A percentile compares a stretch with the other conserved stretches of the same genome.
These are phyloP conservation scores for Colletotrichum echinochloae DNA, from an alignment of 2,329 filamentous ascomycete species.

Conservation along the genomic window DNA sequence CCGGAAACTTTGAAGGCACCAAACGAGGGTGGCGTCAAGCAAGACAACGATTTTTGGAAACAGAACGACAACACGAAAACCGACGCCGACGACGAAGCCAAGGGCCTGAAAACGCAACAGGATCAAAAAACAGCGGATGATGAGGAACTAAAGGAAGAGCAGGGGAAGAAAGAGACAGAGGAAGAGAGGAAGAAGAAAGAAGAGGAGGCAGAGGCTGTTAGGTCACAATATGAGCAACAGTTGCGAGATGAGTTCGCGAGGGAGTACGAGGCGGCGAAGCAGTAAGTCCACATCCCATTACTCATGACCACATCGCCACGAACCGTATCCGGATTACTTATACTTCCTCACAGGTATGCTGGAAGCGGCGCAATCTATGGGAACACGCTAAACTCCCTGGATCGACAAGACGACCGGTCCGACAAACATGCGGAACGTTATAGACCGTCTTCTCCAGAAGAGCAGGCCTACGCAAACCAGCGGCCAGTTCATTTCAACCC, in stretches of 20 bases:
- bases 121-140: neutral
- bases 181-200: conserved; percentile 23
- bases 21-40: neutral
- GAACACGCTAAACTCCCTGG: conserved; percentile 63
- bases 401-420: conserved; percentile 53
- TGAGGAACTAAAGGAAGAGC: neutral
- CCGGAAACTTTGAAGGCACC: neutral
- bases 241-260: conserved; percentile 48
- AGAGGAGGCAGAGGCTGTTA: conserved; percentile 11
- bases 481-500: conserved; percentile 72
- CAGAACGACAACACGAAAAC: neutral
- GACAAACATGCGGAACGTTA: conserved; percentile 45
- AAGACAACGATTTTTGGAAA: neutral
- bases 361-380: conserved; percentile 66
- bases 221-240: conserved; percentile 46
- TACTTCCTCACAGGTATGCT: conserved; percentile 50
- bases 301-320: neutral
- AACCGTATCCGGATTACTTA: neutral
- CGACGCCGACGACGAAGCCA: neutral
- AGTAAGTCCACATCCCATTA: conserved; percentile 50
- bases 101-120: neutral
- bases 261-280: conserved; percentile 53
- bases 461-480: conserved; percentile 53
- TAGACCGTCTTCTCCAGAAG: conserved; percentile 27
- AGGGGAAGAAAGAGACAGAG: neutral